phyloP scores from a whole-genome alignment of 1,139 yeast genomes.

The Blastobotrys aristatus region DNA sequence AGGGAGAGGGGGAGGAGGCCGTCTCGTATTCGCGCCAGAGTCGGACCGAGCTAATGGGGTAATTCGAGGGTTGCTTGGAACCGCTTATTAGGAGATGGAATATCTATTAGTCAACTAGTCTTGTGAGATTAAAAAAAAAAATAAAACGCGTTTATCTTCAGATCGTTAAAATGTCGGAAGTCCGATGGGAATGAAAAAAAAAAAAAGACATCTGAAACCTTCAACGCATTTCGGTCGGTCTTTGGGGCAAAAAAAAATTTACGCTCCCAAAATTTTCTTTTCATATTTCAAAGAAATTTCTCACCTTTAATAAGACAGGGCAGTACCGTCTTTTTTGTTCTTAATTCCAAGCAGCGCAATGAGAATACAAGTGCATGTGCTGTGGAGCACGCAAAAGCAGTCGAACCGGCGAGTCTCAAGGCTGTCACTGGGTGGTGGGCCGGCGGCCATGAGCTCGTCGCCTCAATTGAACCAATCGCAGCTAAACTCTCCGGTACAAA shows the following conservation, averaged over 20 bases:
- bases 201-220: background rate
- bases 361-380: conserved; percentile 9
- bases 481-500: conserved; percentile 3
- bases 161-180: too few relatives aligned
- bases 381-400: conserved; percentile 2
- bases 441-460: background rate
- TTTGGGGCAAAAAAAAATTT: background rate
- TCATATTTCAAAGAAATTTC: too few relatives aligned
- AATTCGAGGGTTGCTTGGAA: too few relatives aligned
- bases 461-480: background rate
- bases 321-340: too few relatives aligned
- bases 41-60: too few relatives aligned
- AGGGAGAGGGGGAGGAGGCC: too few relatives aligned
- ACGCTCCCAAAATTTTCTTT: background rate
- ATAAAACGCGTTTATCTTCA: too few relatives aligned
- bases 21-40: too few relatives aligned
- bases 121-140: too few relatives aligned
- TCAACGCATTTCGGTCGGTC: background rate
- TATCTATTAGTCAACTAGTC: too few relatives aligned
- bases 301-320: background rate
- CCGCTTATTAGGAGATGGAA: too few relatives aligned
- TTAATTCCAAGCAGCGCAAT: too few relatives aligned
- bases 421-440: background rate
- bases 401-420: conserved; percentile 1
- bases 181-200: background rate